phyloP scores from a whole-genome alignment of 371 early-diverging fungal species.

The Apophysomyces variabilis region DNA sequence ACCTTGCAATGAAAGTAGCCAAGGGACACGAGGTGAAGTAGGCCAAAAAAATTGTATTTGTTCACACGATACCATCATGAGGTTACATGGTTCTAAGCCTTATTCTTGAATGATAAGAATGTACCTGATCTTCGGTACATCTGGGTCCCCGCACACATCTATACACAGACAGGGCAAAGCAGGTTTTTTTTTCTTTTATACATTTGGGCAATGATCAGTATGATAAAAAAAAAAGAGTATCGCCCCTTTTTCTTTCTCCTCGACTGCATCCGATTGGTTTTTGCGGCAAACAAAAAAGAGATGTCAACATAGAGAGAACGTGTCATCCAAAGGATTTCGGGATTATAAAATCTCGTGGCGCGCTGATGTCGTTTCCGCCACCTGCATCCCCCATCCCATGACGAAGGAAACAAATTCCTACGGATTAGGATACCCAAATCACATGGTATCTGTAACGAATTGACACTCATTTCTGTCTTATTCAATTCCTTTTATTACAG shows the following conservation, averaged over 20 bases:
- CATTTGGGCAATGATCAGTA: no score
- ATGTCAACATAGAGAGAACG: conserved; percentile 3
- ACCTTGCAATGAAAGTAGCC: neutral
- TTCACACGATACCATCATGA: conserved; percentile 1
- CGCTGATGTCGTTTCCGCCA: conserved; percentile 8
- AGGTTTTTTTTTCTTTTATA: no score
- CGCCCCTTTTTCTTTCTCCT: neutral
- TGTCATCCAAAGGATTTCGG: neutral
- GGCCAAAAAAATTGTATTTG: neutral
- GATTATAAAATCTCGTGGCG: conserved; percentile 2
- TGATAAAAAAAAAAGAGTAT: neutral
- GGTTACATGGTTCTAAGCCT: neutral
- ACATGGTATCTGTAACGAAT: neutral
- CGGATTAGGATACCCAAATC: neutral
- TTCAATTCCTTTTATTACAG: no score
- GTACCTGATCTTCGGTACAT: neutral
- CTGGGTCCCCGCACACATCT: no score
- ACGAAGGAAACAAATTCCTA: neutral
- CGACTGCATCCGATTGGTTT: neutral
- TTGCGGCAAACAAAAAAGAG: neutral
- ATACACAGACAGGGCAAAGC: no score
- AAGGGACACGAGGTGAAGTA: neutral
- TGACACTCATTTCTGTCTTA: neutral
- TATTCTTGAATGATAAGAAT: neutral
- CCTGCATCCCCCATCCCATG: conserved; percentile 3